Conservation (phyloP, 345 rosid species). For the Eutrema yunnanense region DNA sequence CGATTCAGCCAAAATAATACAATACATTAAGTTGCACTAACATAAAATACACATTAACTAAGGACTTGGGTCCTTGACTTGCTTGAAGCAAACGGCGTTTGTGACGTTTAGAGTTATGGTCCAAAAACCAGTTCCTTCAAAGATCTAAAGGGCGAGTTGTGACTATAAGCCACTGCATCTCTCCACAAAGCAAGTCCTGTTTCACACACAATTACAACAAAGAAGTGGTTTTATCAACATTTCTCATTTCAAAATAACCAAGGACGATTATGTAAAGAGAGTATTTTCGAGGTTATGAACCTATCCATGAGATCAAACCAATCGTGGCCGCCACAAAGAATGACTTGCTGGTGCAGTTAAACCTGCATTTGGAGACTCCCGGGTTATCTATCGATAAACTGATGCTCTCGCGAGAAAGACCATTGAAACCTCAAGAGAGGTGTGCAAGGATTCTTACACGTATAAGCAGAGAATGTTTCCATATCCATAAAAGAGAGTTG, state of each 20-base stretch:
- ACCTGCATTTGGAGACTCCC: constrained; percentile 34
- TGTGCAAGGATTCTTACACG: constrained; percentile 35
- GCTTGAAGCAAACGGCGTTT: not conserved
- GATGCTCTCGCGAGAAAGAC: not conserved
- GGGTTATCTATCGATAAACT: constrained; percentile 6
- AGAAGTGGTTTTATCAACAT: not conserved
- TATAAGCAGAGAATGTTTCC: constrained; percentile 79
- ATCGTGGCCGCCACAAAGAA: constrained; percentile 65
- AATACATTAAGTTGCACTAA: not conserved
- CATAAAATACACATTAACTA: not conserved
- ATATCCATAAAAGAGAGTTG: constrained; percentile 78
- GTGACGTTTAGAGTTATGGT: constrained; percentile 29
- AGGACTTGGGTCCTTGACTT: constrained; percentile 1
- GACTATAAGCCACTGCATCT: constrained; percentile 55
- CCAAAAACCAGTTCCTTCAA: constrained; percentile 62
- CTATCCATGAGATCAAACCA: constrained; percentile 77
- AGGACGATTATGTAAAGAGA: not conserved
- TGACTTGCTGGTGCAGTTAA: constrained; percentile 51
- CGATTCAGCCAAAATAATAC: not conserved
- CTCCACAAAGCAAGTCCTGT: constrained; percentile 75
- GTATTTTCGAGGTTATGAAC: constrained; percentile 27
- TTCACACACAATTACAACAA: not conserved
- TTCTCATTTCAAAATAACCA: not conserved
- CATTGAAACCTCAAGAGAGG: not conserved
- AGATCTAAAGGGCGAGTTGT: constrained; percentile 58